Evolutionary conservation across 495 filamentous ascomycete species (phyloP).

Genomic region (Penicillium crystallinum): DNA sequence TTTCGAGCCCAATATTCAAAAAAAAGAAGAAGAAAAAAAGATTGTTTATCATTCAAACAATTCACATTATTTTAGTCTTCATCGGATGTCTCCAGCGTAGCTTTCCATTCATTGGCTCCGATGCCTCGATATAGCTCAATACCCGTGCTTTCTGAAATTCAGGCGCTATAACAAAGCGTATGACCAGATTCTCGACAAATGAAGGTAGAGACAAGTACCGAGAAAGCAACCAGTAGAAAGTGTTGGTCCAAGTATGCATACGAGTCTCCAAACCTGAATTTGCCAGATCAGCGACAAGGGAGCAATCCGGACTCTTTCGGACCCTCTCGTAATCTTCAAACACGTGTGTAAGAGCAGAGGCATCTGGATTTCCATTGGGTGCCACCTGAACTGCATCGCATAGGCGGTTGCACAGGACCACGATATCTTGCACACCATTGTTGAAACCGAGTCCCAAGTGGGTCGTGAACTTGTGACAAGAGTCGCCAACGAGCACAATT

Average conservation of each 20-base stretch:
- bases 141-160: constrained; percentile 1
- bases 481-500: constrained; percentile 24
- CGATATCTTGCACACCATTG: constrained; percentile 30
- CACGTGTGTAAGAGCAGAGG: background rate
- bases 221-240: constrained; percentile 11
- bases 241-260: constrained; percentile 17
- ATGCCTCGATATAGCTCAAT: background rate
- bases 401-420: constrained; percentile 32
- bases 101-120: constrained; percentile 4
- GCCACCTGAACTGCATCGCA: background rate
- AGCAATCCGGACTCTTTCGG: constrained; percentile 10
- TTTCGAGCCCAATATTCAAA: no score
- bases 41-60: no score
- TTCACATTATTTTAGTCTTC: background rate
- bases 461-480: constrained; percentile 23
- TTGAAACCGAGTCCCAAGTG: constrained; percentile 31
- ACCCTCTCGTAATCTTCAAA: constrained; percentile 12
- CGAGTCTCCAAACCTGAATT: constrained; percentile 18
- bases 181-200: background rate
- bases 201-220: constrained; percentile 4
- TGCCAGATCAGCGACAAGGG: constrained; percentile 5
- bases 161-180: background rate
- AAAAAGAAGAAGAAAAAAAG: no score
- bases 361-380: background rate
- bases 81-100: constrained; percentile 1